Percentiles rank a stretch among this genome's conserved stretches.
phyloP scores from a whole-genome alignment of 345 rosid species.

The Linum tenue region DNA sequence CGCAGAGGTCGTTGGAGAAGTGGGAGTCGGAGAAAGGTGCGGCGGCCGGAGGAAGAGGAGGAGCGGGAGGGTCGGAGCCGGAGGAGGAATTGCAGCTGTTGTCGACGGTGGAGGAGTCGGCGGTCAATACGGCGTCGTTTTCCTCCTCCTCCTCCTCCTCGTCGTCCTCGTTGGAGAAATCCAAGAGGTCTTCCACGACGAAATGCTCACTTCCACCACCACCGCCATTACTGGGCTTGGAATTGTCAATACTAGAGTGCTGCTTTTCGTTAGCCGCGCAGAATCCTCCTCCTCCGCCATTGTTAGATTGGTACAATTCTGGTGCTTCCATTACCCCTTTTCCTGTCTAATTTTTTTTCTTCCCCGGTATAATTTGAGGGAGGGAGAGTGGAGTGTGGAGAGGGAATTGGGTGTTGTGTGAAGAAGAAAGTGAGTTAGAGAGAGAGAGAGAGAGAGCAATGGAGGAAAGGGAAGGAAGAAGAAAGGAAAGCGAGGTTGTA shows the following conservation, averaged over 20 bases:
- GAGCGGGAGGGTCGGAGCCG: slow-evolving; percentile 22
- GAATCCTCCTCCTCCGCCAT: background rate
- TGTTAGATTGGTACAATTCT: slow-evolving; percentile 4
- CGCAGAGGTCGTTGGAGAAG: slow-evolving; percentile 67
- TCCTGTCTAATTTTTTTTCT: background rate
- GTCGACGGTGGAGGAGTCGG: slow-evolving; percentile 46
- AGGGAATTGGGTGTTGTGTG: background rate
- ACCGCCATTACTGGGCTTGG: slow-evolving; percentile 15
- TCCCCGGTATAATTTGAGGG: no score
- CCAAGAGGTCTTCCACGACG: slow-evolving; percentile 78
- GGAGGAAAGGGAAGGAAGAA: background rate
- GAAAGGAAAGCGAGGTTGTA: background rate
- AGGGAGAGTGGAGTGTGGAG: background rate
- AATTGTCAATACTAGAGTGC: slow-evolving; percentile 19
- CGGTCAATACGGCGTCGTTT: slow-evolving; percentile 5
- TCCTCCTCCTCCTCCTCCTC: background rate
- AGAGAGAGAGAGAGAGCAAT: background rate
- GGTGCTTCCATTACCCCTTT: slow-evolving; percentile 23
- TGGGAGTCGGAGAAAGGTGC: slow-evolving; percentile 26
- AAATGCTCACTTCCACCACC: slow-evolving; percentile 46
- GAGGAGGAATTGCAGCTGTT: slow-evolving; percentile 65
- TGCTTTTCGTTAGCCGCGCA: slow-evolving; percentile 25
- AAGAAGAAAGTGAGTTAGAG: background rate
- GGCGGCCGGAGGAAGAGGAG: slow-evolving; percentile 54
- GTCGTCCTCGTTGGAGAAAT: slow-evolving; percentile 73